These are phyloP conservation scores for Neurospora sp. DNA, from an alignment of 2,329 filamentous ascomycete genomes.

Conservation along the genomic window DNA sequence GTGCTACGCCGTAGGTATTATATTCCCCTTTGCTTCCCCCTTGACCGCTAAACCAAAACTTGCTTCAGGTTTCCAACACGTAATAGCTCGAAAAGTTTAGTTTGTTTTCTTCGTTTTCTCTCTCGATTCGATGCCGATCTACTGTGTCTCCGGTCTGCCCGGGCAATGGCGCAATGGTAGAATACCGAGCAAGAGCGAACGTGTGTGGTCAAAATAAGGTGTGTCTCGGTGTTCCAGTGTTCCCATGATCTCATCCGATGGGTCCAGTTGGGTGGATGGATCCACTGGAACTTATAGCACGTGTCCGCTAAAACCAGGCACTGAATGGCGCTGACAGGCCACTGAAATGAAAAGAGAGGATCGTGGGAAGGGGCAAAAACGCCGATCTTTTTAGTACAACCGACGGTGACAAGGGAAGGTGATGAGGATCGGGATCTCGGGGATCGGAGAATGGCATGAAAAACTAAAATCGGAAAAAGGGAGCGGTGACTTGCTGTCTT, in stretches of 20 bases:
- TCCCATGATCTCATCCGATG: not conserved
- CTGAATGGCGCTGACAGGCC: not conserved
- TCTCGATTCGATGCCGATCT: not conserved
- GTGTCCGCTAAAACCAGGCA: not conserved
- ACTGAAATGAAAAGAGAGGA: not conserved
- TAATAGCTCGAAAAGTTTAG: not conserved
- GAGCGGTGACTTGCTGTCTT: not conserved
- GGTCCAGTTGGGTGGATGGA: not conserved
- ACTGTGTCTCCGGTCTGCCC: not conserved
- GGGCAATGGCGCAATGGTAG: not conserved
- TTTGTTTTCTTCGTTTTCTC: not conserved
- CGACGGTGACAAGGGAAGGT: not conserved
- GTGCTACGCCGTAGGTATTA: not conserved
- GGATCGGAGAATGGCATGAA: not conserved
- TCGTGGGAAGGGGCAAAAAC: not conserved
- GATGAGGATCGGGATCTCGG: not conserved
- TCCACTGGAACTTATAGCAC: too few relatives aligned
- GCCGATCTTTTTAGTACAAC: not conserved
- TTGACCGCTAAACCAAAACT: not conserved
- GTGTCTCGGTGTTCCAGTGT: not conserved
- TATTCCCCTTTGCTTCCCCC: not conserved
- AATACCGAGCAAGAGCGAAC: not conserved
- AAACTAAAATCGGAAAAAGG: not conserved
- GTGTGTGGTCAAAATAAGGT: not conserved
- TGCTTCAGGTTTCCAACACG: not conserved